Conservation (phyloP, 352 stramenopile species). For the Phytophthora meadii region DNA sequence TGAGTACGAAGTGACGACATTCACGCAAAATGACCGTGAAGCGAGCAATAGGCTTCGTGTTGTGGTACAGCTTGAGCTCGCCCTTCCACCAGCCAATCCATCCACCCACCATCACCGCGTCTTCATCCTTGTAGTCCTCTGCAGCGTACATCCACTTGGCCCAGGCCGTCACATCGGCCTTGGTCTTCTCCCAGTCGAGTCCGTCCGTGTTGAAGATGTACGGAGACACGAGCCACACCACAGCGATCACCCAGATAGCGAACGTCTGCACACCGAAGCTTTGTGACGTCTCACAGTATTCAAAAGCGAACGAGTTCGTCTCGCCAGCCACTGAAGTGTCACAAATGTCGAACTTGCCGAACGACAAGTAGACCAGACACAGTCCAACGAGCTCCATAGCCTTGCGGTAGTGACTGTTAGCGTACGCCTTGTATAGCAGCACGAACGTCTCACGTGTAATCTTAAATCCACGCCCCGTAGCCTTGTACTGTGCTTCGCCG, state of each 20-base stretch:
- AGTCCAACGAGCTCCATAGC: slow-evolving; percentile 80
- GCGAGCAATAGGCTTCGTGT: slow-evolving; percentile 71
- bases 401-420: slow-evolving; percentile 77
- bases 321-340: slow-evolving; percentile 49
- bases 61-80: slow-evolving; percentile 77
- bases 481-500: slow-evolving; percentile 83
- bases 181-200: slow-evolving; percentile 86
- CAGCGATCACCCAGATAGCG: slow-evolving; percentile 77
- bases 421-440: slow-evolving; percentile 84
- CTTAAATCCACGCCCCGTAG: slow-evolving; percentile 84
- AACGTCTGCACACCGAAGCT: slow-evolving; percentile 85
- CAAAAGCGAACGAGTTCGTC: slow-evolving; percentile 53
- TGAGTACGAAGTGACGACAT: slow-evolving; percentile 81
- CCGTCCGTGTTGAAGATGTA: slow-evolving; percentile 91
- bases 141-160: slow-evolving; percentile 85
- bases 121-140: slow-evolving; percentile 68
- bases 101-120: slow-evolving; percentile 68
- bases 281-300: slow-evolving; percentile 78
- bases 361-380: slow-evolving; percentile 77
- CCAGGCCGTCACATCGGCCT: slow-evolving; percentile 77
- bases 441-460: slow-evolving; percentile 86
- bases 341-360: slow-evolving; percentile 77
- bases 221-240: slow-evolving; percentile 77
- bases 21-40: slow-evolving; percentile 82
- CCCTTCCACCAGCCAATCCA: slow-evolving; percentile 89